A percentile compares a stretch with the other conserved stretches of the same genome.
phyloP scores from a whole-genome alignment of 257 asterid species.

The Datura wrightii region DNA sequence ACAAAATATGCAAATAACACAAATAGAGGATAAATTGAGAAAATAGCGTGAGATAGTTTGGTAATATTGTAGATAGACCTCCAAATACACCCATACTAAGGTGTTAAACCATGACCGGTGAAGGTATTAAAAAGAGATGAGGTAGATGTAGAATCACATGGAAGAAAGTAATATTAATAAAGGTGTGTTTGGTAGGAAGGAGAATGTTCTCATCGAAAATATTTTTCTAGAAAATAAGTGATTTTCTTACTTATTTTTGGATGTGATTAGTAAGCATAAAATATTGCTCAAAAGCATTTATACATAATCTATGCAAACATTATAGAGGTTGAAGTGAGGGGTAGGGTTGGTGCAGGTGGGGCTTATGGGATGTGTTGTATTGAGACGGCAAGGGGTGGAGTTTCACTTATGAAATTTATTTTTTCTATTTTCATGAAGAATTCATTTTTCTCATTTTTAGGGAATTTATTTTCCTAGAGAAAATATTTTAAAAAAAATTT shows the following conservation, averaged over 20 bases:
- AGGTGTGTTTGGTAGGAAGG: not conserved
- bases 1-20: not conserved
- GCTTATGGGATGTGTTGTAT: slow-evolving; percentile 5
- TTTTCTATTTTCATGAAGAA: not conserved
- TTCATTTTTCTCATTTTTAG: not conserved
- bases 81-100: too few relatives aligned
- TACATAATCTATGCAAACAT: not conserved
- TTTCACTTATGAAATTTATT: not conserved
- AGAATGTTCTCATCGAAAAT: too few relatives aligned
- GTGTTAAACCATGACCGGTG: too few relatives aligned
- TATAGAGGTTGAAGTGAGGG: not conserved
- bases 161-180: not conserved
- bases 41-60: not conserved
- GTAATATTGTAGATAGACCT: too few relatives aligned
- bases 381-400: not conserved
- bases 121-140: not conserved
- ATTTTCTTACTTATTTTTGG: not conserved
- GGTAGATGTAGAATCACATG: not conserved
- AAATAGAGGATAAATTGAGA: not conserved
- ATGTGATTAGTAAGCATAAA: not conserved
- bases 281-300: not conserved
- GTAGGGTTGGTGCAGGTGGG: not conserved
- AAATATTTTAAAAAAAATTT: not conserved
- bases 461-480: not conserved
- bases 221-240: too few relatives aligned